These are phyloP conservation scores for Oldenlandia corymbosa DNA, from an alignment of 257 asterid genomes.

Conservation along the genomic window DNA sequence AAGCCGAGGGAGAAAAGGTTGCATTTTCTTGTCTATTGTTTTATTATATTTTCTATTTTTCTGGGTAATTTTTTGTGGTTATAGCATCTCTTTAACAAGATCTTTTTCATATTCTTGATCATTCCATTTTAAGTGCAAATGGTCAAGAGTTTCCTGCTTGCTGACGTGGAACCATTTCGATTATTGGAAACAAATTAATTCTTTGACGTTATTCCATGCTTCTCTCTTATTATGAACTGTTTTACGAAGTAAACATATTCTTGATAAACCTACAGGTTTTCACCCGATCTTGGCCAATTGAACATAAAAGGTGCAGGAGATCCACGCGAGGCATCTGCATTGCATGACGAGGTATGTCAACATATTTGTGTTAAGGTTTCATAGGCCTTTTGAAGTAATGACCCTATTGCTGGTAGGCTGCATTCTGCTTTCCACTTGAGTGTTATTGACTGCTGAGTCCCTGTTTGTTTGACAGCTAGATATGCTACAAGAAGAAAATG, in stretches of 20 bases:
- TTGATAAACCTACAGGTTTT: slow-evolving; percentile 50
- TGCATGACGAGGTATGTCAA: slow-evolving; percentile 69
- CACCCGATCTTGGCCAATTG: slow-evolving; percentile 57
- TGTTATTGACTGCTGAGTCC: slow-evolving; percentile 14
- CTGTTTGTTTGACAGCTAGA: slow-evolving; percentile 61
- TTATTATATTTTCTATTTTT: neutral
- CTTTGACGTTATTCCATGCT: neutral
- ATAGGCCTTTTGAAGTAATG: neutral
- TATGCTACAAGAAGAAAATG: slow-evolving; percentile 94
- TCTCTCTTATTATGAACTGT: neutral
- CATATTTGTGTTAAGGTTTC: neutral
- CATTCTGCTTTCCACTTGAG: slow-evolving; percentile 9
- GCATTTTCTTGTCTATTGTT: slow-evolving; percentile 16
- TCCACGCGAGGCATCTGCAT: slow-evolving; percentile 70
- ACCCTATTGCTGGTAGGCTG: neutral
- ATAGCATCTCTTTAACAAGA: neutral
- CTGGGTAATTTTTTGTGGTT: neutral
- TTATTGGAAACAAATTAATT: neutral
- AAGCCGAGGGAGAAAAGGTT: slow-evolving; percentile 80
- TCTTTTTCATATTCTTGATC: neutral
- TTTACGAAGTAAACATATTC: neutral
- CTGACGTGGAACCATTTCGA: neutral
- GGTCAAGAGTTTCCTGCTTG: neutral
- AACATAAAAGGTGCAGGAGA: slow-evolving; percentile 57
- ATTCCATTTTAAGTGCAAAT: slow-evolving; percentile 2